Base-by-base conservation (phyloP, 495 filamentous ascomycete genomes). In the Neurospora intermedia region DNA sequence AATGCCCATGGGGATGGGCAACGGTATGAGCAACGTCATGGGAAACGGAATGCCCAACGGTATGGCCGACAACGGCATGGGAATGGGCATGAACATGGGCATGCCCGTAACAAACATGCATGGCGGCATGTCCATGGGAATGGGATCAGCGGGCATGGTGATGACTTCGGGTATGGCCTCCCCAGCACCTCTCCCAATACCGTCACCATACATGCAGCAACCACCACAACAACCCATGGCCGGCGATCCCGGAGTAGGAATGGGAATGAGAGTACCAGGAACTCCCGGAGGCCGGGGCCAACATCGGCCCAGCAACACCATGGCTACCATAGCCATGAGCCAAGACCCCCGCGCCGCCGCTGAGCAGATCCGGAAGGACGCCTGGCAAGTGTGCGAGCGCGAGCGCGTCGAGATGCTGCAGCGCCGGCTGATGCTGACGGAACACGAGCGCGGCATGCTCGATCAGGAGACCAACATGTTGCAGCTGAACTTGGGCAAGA, bases 401-500 rank as follows among this genome's bases (percentile, higher is more conserved):
- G 75, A 78, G 69, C 75, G 77, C 27, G 5, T 43, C 20, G 77
- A 74, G 70, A 78, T 80, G 77, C 69, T 73, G 42, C 76, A 77
- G 71, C 73, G 77, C 13, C 70, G 78, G 10, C 43, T 76, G 41
- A 69, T 74, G 73, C 73, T 80, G 71, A 54, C 75, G 31, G 71
- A 76, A 69, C 76, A 76, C 71, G 78, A 78, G 62, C 71, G 71
- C 15, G 77, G 77, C 39, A 75, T 74, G 31, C 73, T 80, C 23
- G 74, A 79, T 27, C 69, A 74, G 2, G 77, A 80, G 69, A 75
- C 73, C 16, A 39, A 74, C 66, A 66, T 75, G 69, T 54, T 78
- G 73, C 75, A 76, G 72, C 69, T 73, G 2, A 79, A 79, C 40
- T 20, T 80, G 7, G 75, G 71, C 13, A 23, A 66, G 59, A 73